Base-by-base conservation (phyloP, 73 alveolate species). In the Halteria grandinella region DNA sequence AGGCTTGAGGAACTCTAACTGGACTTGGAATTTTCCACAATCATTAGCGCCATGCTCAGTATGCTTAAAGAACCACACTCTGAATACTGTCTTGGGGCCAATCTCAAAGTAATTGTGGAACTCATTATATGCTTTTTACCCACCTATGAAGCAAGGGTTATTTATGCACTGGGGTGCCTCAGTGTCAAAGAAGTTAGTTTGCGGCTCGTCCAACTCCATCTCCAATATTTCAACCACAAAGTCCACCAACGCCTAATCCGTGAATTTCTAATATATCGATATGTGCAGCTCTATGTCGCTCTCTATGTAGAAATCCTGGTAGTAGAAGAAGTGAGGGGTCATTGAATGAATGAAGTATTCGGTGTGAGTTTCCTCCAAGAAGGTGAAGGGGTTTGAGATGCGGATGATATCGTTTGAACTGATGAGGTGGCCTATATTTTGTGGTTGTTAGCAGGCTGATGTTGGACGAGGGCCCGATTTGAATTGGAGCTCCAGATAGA, bases 101-200 rank as follows among this genome's bases (percentile, higher is more conserved):
- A 62, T 21, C 41, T 62, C 49, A 39, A 62, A 11, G 15, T 40
- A 25, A 24, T 62, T 62, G 43, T 62, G 78, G 62, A 62, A 39
- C 27, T 62, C 78, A 41, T 62, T 62, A 27, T 15, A 62, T 1
- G 78, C 78, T 39, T 62, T 62, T 23, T 62, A 23, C 6, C 78
- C 78, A 18, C 63, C 20, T 5, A 62, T 15, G 57, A 62, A 27
- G 23, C 78, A 62, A n/a, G n/a, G n/a, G 15, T 12, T 2, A 2
- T 41, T 39, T 15, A 40, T 24, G 25, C 78, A 62, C 41, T 39
- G 6, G 15, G 78, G 78, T n/a, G 28, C 6, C 4, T 2, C 5
- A 41, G 2, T 27, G 5, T 40, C 11, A 11, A 15, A 4, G 20
- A 41, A 7, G 23, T 62, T 52, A 39, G 25, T 39, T 3, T 62